These are phyloP conservation scores for Podospora sp. DNA, from an alignment of 495 filamentous ascomycete species.

Conservation along the genomic window DNA sequence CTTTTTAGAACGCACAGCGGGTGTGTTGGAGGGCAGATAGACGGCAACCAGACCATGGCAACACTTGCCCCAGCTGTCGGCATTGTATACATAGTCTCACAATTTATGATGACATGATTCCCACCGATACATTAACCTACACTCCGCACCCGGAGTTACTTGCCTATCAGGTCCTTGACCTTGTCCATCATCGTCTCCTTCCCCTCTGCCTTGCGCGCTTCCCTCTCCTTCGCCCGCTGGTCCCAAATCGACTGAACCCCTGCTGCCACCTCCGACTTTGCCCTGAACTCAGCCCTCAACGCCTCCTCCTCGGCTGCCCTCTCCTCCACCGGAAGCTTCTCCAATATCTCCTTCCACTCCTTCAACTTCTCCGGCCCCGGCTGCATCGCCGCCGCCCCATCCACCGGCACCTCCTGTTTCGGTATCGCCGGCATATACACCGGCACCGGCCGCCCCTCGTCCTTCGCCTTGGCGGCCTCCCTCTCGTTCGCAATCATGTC, in stretches of 20 bases:
- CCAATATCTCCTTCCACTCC: constrained; percentile 56
- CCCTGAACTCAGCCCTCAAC: constrained; percentile 61
- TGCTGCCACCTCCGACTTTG: constrained; percentile 56
- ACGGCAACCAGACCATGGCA: background rate
- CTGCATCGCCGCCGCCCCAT: constrained; percentile 24
- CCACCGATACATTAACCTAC: constrained; percentile 13
- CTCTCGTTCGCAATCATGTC: constrained; percentile 78
- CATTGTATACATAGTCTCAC: background rate
- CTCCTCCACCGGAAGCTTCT: constrained; percentile 63
- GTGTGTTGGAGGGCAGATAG: constrained; percentile 48
- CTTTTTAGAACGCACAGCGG: constrained; percentile 56
- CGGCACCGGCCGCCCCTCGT: constrained; percentile 57
- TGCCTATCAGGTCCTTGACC: constrained; percentile 31
- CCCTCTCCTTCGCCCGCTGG: constrained; percentile 58
- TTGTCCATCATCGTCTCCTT: constrained; percentile 55
- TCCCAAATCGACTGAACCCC: constrained; percentile 58
- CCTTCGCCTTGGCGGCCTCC: constrained; percentile 65
- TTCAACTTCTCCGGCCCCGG: constrained; percentile 39
- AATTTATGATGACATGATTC: constrained; percentile 14
- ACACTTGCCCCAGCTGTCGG: background rate
- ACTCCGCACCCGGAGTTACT: constrained; percentile 2
- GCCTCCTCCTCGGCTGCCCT: constrained; percentile 67
- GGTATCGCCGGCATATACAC: constrained; percentile 49
- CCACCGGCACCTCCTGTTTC: constrained; percentile 21
- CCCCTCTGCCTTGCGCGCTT: constrained; percentile 61